Evolutionary conservation across 805 yeast species (phyloP), one percentile per base, ranked within the genome.

Genomic region (Pichia scutulata): DNA sequence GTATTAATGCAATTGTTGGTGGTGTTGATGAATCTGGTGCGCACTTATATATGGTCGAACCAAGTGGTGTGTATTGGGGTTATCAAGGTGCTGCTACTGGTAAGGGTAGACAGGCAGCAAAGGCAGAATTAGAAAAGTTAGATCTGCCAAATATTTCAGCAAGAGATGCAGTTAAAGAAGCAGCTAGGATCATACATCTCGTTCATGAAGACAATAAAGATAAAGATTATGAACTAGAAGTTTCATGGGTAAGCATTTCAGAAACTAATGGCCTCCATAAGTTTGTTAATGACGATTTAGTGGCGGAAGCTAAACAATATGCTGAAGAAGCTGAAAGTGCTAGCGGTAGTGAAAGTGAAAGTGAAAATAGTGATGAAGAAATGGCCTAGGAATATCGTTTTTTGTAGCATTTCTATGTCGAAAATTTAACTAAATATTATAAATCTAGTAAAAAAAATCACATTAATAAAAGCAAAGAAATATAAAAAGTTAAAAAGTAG

Each of bases 141-240:
- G 84, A 88, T 57, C 73, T 82, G 54, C 82, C 81, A 48, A 78
- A 76, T 56, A 70, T 95, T 57, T 71, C 82, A 9, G 86, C 83
- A 4, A 78, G 70, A 58, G 95, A 90, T 21, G 99, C 96, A 5
- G 85, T 93, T 39, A 89, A 86, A 60, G 86, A 86, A 63, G 98
- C 97, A 30, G 98, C 98, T 6, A 85, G 84, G 67, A 89, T 93
- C 64, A 86, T 93, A 61, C 86, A 89, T 63, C 74, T 84, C 56
- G 97, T 98, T 1, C 99, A 95, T 64, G 99, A 93, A 70, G 99
- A 93, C 64, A 89, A 89, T 69, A 93, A 92, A 69, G 99, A 93
- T 66, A 93, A 92, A 69, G 98, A 90, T 53, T 93, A 89, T 65
- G 99, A 93, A 70, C 76, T 93, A 56, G 99, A 93, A 64, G 76